Evolutionary conservation across 345 rosid species (phyloP).

Genomic region (Salix exigua): DNA sequence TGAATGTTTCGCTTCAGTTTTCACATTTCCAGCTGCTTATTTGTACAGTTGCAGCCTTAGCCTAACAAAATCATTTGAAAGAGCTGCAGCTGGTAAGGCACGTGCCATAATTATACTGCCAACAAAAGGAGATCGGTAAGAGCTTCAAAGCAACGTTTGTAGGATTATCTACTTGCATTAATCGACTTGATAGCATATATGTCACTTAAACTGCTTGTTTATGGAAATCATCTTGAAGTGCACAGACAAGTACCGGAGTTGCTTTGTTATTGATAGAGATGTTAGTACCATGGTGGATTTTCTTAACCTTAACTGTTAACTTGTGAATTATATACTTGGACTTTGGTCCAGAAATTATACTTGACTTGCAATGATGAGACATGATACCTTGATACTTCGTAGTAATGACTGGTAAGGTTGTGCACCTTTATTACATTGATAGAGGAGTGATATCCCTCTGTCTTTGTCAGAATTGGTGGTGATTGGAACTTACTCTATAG

Average conservation of each 20-base stretch:
- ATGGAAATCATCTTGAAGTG: constrained; percentile 1
- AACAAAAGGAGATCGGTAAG: constrained; percentile 76
- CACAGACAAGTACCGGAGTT: not conserved
- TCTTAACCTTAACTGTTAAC: not conserved
- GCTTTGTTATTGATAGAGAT: not conserved
- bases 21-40: constrained; percentile 19
- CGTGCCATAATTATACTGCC: constrained; percentile 90
- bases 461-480: not conserved
- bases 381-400: not conserved
- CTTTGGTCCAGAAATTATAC: not conserved
- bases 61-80: constrained; percentile 82
- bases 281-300: not conserved
- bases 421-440: not conserved
- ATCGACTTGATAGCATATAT: not conserved
- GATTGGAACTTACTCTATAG: too few species aligned
- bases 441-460: not conserved
- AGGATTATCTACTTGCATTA: not conserved
- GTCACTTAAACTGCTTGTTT: not conserved
- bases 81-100: constrained; percentile 83
- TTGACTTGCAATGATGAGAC: not conserved
- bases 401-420: not conserved
- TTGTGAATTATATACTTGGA: not conserved
- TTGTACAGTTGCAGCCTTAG: constrained; percentile 86
- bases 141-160: constrained; percentile 6
- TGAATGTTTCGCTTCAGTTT: constrained; percentile 6